These are phyloP conservation scores for Torulaspora maleeae DNA, from an alignment of 805 yeast species.

Conservation along the genomic window DNA sequence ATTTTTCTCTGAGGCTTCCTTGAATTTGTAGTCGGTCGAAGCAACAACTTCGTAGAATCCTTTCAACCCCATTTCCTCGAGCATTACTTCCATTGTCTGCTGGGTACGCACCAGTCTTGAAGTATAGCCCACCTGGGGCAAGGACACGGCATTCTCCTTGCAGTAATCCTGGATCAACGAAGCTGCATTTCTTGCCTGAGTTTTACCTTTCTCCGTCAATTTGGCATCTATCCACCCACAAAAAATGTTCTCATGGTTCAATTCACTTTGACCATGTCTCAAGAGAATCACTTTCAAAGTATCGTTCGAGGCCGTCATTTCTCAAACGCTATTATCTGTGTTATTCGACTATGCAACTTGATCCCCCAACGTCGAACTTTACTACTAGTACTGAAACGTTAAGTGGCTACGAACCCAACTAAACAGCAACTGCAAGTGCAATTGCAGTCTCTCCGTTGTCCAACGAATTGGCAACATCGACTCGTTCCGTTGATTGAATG, in stretches of 20 bases:
- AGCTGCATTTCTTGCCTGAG: conserved; percentile 66
- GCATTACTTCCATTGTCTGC: conserved; percentile 66
- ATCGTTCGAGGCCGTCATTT: conserved; percentile 16
- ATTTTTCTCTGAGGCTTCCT: conserved; percentile 37
- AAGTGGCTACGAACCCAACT: background rate
- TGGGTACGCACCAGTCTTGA: conserved; percentile 70
- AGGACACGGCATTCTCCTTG: conserved; percentile 17
- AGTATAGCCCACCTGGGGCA: conserved; percentile 61
- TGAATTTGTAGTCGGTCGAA: conserved; percentile 14
- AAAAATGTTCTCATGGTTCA: conserved; percentile 70
- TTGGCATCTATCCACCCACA: conserved; percentile 85
- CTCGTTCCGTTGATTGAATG: conserved; percentile 1
- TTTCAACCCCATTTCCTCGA: conserved; percentile 42
- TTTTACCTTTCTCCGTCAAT: conserved; percentile 59
- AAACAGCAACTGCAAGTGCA: background rate
- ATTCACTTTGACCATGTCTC: conserved; percentile 80
- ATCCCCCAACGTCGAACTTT: background rate
- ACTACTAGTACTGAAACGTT: background rate
- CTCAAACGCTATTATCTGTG: background rate
- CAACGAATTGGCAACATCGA: background rate
- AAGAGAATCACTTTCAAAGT: conserved; percentile 40
- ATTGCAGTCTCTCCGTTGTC: background rate
- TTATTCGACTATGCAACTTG: background rate
- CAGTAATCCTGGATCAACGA: conserved; percentile 46
- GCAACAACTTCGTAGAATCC: conserved; percentile 23